phyloP scores from a whole-genome alignment of 2,329 filamentous ascomycete genomes.

The Dothistroma pini region DNA sequence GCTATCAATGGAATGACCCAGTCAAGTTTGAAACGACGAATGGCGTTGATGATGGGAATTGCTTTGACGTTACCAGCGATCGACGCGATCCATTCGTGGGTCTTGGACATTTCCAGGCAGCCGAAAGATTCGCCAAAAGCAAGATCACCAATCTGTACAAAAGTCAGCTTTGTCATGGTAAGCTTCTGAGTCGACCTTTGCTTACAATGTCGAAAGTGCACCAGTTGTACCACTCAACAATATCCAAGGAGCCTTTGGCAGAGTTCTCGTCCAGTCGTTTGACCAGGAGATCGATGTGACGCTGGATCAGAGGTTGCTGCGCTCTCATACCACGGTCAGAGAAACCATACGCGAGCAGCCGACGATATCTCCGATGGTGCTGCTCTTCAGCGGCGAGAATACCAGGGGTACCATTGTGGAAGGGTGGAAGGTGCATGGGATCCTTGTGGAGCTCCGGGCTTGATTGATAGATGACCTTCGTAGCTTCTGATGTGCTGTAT shows the following conservation, averaged over 20 bases:
- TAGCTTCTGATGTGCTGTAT: not conserved
- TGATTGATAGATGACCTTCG: not conserved
- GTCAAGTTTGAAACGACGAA: not conserved
- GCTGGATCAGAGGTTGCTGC: conserved; percentile 19
- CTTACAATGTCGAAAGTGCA: conserved; percentile 24
- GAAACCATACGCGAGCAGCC: not conserved
- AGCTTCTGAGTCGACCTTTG: not conserved
- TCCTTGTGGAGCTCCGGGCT: not conserved
- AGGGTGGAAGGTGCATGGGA: not conserved
- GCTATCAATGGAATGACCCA: conserved; percentile 1
- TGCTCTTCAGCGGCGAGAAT: not conserved
- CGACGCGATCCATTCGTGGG: conserved; percentile 9
- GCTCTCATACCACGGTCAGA: conserved; percentile 6
- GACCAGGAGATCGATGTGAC: conserved; percentile 17
- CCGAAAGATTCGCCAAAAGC: conserved; percentile 20
- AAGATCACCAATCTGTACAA: conserved; percentile 13
- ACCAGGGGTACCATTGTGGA: not conserved
- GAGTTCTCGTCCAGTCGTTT: conserved; percentile 7
- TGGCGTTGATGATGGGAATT: conserved; percentile 3
- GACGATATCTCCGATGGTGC: not conserved
- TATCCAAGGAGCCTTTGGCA: conserved; percentile 13
- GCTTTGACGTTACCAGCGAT: conserved; percentile 14
- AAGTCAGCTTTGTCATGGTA: not conserved
- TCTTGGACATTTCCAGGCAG: conserved; percentile 11
- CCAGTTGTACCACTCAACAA: conserved; percentile 26